Percentiles rank a stretch among this genome's conserved stretches.
phyloP scores from a whole-genome alignment of 768 basidiomycete species.

The Mycena filopes region DNA sequence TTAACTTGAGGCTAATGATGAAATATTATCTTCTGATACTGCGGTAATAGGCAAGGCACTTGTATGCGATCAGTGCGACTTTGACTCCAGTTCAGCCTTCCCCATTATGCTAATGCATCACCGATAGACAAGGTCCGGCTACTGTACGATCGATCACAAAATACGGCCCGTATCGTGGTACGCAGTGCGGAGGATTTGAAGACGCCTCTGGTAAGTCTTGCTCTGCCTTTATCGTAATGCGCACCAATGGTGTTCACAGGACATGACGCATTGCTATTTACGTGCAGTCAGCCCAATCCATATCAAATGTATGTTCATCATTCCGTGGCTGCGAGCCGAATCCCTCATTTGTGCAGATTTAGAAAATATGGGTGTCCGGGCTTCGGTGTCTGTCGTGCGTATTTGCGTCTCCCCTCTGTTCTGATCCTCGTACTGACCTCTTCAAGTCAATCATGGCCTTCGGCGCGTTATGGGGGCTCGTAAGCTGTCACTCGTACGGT shows the following conservation, averaged over 20 bases:
- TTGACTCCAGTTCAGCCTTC: neutral
- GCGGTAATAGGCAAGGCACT: slow-evolving; percentile 62
- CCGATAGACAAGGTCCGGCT: slow-evolving; percentile 76
- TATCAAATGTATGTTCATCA: slow-evolving; percentile 66
- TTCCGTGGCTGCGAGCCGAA: neutral
- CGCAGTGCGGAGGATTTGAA: slow-evolving; percentile 71
- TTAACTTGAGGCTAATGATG: slow-evolving; percentile 26
- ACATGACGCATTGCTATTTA: slow-evolving; percentile 87
- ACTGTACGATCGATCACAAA: slow-evolving; percentile 79
- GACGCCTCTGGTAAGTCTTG: slow-evolving; percentile 63
- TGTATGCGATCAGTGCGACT: slow-evolving; percentile 72
- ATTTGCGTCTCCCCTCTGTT: too few relatives aligned
- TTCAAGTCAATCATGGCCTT: slow-evolving; percentile 76
- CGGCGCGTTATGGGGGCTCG: slow-evolving; percentile 82
- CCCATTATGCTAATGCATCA: neutral
- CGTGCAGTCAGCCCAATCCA: slow-evolving; percentile 91
- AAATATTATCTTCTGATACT: neutral
- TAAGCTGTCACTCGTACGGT: slow-evolving; percentile 84
- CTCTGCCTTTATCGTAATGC: neutral
- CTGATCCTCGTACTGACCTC: too few relatives aligned
- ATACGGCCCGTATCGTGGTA: slow-evolving; percentile 82
- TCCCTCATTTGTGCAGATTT: slow-evolving; percentile 56
- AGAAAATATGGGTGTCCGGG: slow-evolving; percentile 83
- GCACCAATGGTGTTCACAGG: slow-evolving; percentile 44
- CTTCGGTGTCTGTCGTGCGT: slow-evolving; percentile 78